Conservation (phyloP, 2,329 filamentous ascomycete species). For the Claviceps sp. region DNA sequence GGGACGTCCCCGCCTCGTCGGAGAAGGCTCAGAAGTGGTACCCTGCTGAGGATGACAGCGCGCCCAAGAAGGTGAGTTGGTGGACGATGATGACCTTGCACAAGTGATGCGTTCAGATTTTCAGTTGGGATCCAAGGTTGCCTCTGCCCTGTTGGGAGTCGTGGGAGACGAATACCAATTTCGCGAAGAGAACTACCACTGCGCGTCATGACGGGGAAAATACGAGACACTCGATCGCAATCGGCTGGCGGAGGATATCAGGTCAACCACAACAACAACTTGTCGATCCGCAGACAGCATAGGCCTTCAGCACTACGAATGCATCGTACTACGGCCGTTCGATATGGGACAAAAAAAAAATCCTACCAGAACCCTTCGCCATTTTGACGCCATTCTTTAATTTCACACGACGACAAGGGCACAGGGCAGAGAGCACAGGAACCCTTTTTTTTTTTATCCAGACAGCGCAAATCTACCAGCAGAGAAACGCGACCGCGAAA, state of each 20-base stretch:
- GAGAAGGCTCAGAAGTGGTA: constrained; percentile 99
- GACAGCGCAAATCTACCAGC: not conserved
- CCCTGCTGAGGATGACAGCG: constrained; percentile 79
- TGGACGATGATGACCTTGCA: constrained; percentile 10
- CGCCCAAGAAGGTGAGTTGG: constrained; percentile 84
- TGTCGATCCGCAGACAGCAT: not conserved
- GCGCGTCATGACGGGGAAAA: not conserved
- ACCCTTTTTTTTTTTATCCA: not conserved
- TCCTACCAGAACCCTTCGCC: not conserved
- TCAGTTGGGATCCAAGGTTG: not conserved
- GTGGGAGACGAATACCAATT: not conserved
- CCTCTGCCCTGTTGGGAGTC: constrained; percentile 1
- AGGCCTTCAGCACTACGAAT: not conserved
- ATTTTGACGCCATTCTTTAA: not conserved
- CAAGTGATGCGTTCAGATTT: not conserved
- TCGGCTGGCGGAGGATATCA: not conserved
- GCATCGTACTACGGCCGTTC: not conserved
- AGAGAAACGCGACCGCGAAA: not conserved
- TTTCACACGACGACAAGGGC: not conserved
- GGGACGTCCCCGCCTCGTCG: constrained; percentile 71
- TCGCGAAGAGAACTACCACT: not conserved
- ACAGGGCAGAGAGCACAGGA: constrained; percentile 1
- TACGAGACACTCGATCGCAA: not conserved
- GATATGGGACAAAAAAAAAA: not conserved
- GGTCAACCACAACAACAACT: not conserved